Evolutionary conservation across 192 early-diverging fungal genomes (phyloP).

Genomic region (Nowakowskiella sp.): DNA sequence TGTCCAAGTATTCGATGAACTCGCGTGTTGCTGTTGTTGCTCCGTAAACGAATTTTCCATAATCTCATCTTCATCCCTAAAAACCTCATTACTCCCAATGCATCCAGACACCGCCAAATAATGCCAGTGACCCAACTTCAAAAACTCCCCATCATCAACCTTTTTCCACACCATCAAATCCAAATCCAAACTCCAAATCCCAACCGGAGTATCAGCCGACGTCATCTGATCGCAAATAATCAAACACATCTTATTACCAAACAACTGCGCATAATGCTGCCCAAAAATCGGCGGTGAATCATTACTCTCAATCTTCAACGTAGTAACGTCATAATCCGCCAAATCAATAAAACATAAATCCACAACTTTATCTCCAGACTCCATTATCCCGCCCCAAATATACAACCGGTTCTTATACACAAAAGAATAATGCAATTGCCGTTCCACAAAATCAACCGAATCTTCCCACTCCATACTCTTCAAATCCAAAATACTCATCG

Average conservation of each 20-base stretch:
- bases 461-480: conserved; percentile 48
- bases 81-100: too few relatives aligned
- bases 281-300: conserved; percentile 45
- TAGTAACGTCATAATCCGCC: conserved; percentile 28
- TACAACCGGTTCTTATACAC: conserved; percentile 45
- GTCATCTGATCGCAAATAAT: conserved; percentile 25
- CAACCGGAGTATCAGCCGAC: background rate
- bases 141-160: conserved; percentile 21
- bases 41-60: too few relatives aligned
- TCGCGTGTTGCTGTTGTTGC: too few relatives aligned
- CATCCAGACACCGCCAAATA: conserved; percentile 57
- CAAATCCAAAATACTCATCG: conserved; percentile 51
- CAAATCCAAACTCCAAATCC: conserved; percentile 53
- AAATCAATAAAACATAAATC: conserved; percentile 51
- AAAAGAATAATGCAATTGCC: conserved; percentile 51
- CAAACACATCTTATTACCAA: conserved; percentile 49
- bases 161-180: conserved; percentile 47
- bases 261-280: conserved; percentile 56
- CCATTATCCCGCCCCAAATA: conserved; percentile 50
- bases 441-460: conserved; percentile 41
- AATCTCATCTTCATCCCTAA: too few relatives aligned
- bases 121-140: conserved; percentile 43
- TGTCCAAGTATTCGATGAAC: too few relatives aligned
- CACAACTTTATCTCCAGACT: conserved; percentile 47
- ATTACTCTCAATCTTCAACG: conserved; percentile 37